A percentile compares a stretch with the other conserved stretches of the same genome.
These are phyloP conservation scores for Aspergillus uvarum DNA, from an alignment of 2,329 filamentous ascomycete genomes.

Conservation along the genomic window DNA sequence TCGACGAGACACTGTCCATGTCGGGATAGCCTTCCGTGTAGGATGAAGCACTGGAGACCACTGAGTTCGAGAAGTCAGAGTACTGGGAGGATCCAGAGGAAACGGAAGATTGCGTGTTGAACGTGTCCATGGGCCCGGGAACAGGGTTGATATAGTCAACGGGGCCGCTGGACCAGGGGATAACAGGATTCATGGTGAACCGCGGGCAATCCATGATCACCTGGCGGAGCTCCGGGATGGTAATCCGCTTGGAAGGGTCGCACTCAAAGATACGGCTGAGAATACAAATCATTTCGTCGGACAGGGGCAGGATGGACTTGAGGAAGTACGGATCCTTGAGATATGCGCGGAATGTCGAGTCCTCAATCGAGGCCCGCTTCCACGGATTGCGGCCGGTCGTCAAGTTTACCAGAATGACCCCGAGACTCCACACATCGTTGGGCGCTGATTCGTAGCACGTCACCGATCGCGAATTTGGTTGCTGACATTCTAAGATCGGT, in stretches of 20 bases:
- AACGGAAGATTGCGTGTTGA: constrained; percentile 36
- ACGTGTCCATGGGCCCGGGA: constrained; percentile 34
- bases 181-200: constrained; percentile 58
- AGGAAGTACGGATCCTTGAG: constrained; percentile 82
- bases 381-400: constrained; percentile 98
- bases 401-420: constrained; percentile 95
- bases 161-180: constrained; percentile 40
- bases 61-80: constrained; percentile 41
- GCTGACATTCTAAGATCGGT: constrained; percentile 74
- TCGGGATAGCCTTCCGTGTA: constrained; percentile 41
- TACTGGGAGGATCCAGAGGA: constrained; percentile 37
- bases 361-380: constrained; percentile 92
- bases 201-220: constrained; percentile 73
- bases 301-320: constrained; percentile 87
- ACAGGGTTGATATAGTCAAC: constrained; percentile 38
- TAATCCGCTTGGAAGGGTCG: constrained; percentile 79
- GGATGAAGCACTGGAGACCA: constrained; percentile 41
- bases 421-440: constrained; percentile 98
- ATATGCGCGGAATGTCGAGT: constrained; percentile 92
- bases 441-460: constrained; percentile 86
- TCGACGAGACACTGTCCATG: constrained; percentile 34
- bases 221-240: constrained; percentile 73
- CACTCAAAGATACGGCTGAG: constrained; percentile 83
- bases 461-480: constrained; percentile 66
- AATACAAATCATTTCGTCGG: constrained; percentile 84